A percentile compares a stretch with the other conserved stretches of the same genome.
Conservation (phyloP, 2,329 filamentous ascomycete genomes). For the Exophiala viscosa region DNA sequence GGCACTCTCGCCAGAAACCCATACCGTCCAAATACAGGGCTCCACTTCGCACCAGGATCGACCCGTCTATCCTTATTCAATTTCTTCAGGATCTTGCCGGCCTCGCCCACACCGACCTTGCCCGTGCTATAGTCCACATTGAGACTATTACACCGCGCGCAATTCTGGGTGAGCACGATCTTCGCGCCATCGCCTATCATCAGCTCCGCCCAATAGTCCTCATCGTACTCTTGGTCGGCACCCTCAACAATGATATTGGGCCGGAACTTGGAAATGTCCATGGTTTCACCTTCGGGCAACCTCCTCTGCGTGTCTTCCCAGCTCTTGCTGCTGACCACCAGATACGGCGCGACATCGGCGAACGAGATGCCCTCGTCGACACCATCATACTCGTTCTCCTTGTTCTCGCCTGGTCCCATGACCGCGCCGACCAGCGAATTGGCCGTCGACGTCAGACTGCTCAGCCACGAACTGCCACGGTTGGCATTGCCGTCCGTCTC, state of each 20-base stretch:
- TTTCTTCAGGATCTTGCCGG: constrained; percentile 63
- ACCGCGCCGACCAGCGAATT: constrained; percentile 9
- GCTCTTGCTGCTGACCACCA: constrained; percentile 68
- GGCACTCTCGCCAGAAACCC: constrained; percentile 52
- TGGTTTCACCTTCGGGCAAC: constrained; percentile 47
- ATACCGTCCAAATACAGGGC: constrained; percentile 70
- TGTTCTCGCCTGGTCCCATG: constrained; percentile 2
- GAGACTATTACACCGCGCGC: constrained; percentile 63
- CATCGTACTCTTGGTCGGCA: constrained; percentile 56
- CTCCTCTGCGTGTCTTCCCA: constrained; percentile 52
- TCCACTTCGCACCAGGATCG: constrained; percentile 64
- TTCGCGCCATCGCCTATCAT: constrained; percentile 37
- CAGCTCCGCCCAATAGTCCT: constrained; percentile 70
- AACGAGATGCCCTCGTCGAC: constrained; percentile 60
- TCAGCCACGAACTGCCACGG: constrained; percentile 17
- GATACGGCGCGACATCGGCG: constrained; percentile 69
- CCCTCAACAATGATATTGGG: constrained; percentile 69
- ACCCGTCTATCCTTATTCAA: constrained; percentile 68
- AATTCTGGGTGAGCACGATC: constrained; percentile 65
- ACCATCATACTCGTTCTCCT: constrained; percentile 18
- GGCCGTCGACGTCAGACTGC: constrained; percentile 19
- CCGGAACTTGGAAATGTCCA: constrained; percentile 67
- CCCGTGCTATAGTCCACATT: constrained; percentile 70
- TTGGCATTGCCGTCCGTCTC: neutral
- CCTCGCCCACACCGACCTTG: constrained; percentile 52